phyloP scores from a whole-genome alignment of 768 basidiomycete genomes.

The Tylopilus rubrobrunneus region DNA sequence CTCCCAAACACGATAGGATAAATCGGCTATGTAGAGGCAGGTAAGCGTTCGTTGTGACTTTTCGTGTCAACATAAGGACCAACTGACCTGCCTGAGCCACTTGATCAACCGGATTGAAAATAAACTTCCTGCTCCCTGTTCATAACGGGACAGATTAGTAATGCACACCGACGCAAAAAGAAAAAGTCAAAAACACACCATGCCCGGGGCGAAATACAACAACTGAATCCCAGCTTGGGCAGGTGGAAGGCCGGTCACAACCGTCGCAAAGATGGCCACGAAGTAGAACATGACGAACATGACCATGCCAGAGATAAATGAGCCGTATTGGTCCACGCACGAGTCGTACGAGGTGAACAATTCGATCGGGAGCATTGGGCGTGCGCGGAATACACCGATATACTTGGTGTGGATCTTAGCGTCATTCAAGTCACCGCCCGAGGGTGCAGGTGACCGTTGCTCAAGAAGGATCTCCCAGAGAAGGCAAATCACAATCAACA shows the following conservation, averaged over 20 bases:
- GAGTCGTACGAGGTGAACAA: slow-evolving; percentile 43
- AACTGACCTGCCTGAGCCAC: slow-evolving; percentile 33
- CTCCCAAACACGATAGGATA: no score
- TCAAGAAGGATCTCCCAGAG: slow-evolving; percentile 36
- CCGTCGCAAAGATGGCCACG: no score
- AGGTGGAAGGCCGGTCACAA: no score
- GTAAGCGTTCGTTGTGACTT: background rate
- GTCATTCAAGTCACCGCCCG: background rate
- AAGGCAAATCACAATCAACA: slow-evolving; percentile 39
- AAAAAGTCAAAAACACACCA: slow-evolving; percentile 11
- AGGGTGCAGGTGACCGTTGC: background rate
- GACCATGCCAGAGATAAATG: no score
- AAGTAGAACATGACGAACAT: no score
- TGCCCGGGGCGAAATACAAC: no score
- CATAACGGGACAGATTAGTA: background rate
- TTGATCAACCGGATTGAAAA: slow-evolving; percentile 35
- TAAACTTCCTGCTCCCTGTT: slow-evolving; percentile 39
- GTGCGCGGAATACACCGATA: slow-evolving; percentile 24
- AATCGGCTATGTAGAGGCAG: no score
- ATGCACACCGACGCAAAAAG: background rate
- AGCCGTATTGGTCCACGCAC: no score
- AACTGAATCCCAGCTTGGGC: no score
- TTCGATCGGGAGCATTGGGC: slow-evolving; percentile 45
- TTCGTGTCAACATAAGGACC: background rate
- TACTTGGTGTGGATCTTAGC: background rate